A percentile compares a stretch with the other conserved stretches of the same genome.
phyloP scores from a whole-genome alignment of 1,139 yeast genomes.

The Suhomyces terraborum region DNA sequence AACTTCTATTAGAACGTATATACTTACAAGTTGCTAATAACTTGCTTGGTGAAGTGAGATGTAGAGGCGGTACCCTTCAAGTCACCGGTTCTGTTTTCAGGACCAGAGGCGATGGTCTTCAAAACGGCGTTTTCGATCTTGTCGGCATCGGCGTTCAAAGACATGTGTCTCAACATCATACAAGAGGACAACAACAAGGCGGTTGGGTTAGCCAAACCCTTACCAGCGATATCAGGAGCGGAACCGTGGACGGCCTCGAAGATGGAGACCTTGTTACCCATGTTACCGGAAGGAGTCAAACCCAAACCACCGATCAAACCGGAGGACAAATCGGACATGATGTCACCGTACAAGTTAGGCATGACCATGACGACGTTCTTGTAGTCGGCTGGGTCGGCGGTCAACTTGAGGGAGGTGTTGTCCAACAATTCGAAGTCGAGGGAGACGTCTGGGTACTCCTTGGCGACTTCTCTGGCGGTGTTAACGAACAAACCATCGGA shows the following conservation, averaged over 20 bases:
- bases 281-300: constrained; percentile 97
- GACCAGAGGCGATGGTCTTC: constrained; percentile 91
- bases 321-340: constrained; percentile 94
- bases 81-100: constrained; percentile 92
- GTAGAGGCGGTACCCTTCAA: constrained; percentile 93
- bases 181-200: constrained; percentile 93
- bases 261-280: constrained; percentile 96
- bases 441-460: constrained; percentile 89
- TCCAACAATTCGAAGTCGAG: constrained; percentile 87
- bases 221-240: constrained; percentile 98
- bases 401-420: constrained; percentile 90
- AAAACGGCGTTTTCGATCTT: constrained; percentile 87
- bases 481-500: constrained; percentile 96
- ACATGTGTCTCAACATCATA: constrained; percentile 99
- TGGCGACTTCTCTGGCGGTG: constrained; percentile 85
- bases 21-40: constrained; percentile 47
- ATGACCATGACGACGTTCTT: constrained; percentile 87
- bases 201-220: constrained; percentile 98
- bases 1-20: constrained; percentile 6
- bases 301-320: constrained; percentile 99
- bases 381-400: constrained; percentile 85
- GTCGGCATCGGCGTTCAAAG: constrained; percentile 75
- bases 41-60: constrained; percentile 78
- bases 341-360: constrained; percentile 99
- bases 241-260: constrained; percentile 99